Conservation (phyloP, 2,329 filamentous ascomycete species). For the Tolypocladium endophyticum region DNA sequence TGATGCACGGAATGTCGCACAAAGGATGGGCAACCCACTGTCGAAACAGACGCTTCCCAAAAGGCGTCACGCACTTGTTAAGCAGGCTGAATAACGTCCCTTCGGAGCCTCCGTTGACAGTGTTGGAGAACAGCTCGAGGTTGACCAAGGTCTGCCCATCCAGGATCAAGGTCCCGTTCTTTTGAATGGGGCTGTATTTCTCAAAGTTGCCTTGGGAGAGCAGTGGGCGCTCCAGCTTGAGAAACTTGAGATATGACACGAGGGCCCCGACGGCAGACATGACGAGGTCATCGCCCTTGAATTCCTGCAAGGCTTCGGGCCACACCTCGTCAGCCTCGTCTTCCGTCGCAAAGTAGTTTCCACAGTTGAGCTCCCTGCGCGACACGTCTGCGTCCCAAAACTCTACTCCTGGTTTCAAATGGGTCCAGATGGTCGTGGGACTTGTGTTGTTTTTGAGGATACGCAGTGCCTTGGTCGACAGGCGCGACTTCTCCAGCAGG, state of each 20-base stretch:
- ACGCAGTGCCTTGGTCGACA: constrained; percentile 81
- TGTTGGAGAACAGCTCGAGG: constrained; percentile 93
- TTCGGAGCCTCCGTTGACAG: constrained; percentile 71
- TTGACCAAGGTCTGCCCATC: constrained; percentile 97
- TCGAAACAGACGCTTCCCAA: constrained; percentile 89
- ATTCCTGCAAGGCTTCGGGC: constrained; percentile 64
- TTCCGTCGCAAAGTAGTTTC: constrained; percentile 63
- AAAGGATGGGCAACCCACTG: constrained; percentile 97
- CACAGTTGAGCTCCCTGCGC: constrained; percentile 67
- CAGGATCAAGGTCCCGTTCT: constrained; percentile 82
- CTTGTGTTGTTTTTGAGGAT: constrained; percentile 94
- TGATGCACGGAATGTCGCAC: constrained; percentile 77
- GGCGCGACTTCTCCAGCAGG: constrained; percentile 73
- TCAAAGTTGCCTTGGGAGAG: constrained; percentile 85
- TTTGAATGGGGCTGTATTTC: constrained; percentile 82
- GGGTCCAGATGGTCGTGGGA: constrained; percentile 91
- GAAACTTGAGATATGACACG: constrained; percentile 70
- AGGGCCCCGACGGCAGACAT: constrained; percentile 91
- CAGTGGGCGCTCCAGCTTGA: constrained; percentile 83
- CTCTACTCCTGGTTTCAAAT: constrained; percentile 75
- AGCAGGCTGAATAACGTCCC: constrained; percentile 85
- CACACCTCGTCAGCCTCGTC: constrained; percentile 52
- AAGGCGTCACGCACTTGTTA: constrained; percentile 91
- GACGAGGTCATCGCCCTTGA: constrained; percentile 65
- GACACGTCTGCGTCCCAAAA: constrained; percentile 85